Percentiles rank a stretch among this genome's conserved stretches.
Conservation (phyloP, 1,284 basidiomycete genomes). For the Moniliophthora roreri region DNA sequence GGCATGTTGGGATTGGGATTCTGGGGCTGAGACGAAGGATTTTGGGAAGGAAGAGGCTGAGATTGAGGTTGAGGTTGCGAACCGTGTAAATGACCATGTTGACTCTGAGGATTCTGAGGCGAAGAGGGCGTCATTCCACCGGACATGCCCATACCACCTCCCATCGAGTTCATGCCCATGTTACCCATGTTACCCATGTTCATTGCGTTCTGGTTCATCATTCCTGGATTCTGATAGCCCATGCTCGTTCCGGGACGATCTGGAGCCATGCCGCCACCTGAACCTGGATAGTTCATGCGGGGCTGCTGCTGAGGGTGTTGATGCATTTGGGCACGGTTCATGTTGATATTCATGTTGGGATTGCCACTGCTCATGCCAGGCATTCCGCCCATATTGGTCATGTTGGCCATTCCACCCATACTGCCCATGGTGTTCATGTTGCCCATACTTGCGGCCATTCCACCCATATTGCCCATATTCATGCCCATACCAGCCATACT, state of each 20-base stretch:
- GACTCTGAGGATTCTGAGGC: not conserved
- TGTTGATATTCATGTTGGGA: constrained; percentile 19
- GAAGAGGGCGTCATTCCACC: not conserved
- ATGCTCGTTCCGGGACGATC: constrained; percentile 7
- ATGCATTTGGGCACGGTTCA: constrained; percentile 13
- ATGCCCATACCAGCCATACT: constrained; percentile 19
- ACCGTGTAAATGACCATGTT: not conserved
- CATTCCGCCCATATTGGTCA: constrained; percentile 16
- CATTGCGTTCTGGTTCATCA: constrained; percentile 11
- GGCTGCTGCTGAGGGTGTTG: constrained; percentile 12
- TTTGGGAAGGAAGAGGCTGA: not conserved
- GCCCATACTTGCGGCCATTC: constrained; percentile 14
- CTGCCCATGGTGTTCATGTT: constrained; percentile 13
- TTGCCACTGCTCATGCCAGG: constrained; percentile 13
- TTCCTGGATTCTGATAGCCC: constrained; percentile 2
- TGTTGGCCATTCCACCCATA: constrained; percentile 14
- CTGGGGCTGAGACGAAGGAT: not conserved
- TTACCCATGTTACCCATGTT: constrained; percentile 19
- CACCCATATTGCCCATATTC: constrained; percentile 17
- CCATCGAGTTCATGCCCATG: constrained; percentile 16
- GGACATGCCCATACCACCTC: not conserved
- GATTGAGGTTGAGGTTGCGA: not conserved
- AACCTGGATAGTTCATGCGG: constrained; percentile 10
- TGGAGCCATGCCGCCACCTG: not conserved
- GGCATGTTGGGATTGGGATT: not conserved